Base-by-base conservation (phyloP, 2,329 filamentous ascomycete species). In the Arthrobotrys conoides region DNA sequence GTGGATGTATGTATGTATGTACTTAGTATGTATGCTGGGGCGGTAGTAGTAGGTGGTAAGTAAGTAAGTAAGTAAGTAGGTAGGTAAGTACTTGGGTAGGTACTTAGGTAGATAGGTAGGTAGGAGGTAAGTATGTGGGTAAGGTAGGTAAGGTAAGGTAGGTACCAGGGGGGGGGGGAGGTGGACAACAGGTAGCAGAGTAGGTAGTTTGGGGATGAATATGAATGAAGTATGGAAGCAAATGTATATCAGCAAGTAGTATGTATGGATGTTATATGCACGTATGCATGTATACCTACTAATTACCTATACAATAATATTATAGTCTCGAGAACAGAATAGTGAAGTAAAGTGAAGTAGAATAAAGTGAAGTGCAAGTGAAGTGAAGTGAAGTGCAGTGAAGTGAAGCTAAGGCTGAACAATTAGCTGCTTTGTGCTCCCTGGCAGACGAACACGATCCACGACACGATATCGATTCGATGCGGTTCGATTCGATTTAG, bases 341-440 rank as follows among this genome's bases (percentile, higher is more conserved):
- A n/a, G n/a, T n/a, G n/a, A n/a, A n/a, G n/a, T n/a, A n/a, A n/a
- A n/a, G n/a, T n/a, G n/a, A 2, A 38, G 27, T 3, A 67, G 46
- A 48, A 33, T 1, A 9, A 20, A 48, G n/a, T 1, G 41, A 4
- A 48, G 5, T 3, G 44, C 16, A 66, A n/a, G 64, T 24, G 30
- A 55, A 27, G 30, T 27, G 55, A 68, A 12, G 30, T 55, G 49
- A 65, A 48, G 41, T 69, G 51, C 30, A n/a, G 24, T 51, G 18
- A 18, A 30, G 48, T 33, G 22, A n/a, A 59, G 30, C 16, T 41
- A 51, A 46, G 57, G 36, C 33, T 27, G 57, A 44, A 61, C 10
- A 9, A 61, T 59, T 59, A 59, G 53, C 36, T 44, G 36, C 57
- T 44, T 41, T 24, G 36, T 44, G 57, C 36, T 44, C 53, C 53